Conservation (phyloP, 2,329 filamentous ascomycete species). For the Fusarium succisae region DNA sequence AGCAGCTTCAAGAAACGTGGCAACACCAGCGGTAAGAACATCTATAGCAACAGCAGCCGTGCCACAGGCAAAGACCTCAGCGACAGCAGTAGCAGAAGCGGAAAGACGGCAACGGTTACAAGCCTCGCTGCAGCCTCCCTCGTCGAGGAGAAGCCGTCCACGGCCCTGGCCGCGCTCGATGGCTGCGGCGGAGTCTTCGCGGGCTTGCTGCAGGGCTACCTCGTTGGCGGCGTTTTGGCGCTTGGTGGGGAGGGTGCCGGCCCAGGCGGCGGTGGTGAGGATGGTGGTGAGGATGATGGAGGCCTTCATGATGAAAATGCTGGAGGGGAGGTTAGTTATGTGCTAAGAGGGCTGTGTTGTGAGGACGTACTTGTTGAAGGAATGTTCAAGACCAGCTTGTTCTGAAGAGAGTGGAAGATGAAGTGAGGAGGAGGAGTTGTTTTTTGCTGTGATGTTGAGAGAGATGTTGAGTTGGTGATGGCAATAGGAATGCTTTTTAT, state of each 20-base stretch:
- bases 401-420: accelerated
- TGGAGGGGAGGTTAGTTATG: not conserved
- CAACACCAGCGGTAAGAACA: not conserved
- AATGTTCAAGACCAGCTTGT: not conserved
- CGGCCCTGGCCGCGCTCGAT: not conserved
- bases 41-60: not conserved
- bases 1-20: not conserved
- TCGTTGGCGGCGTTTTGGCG: not conserved
- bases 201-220: not conserved
- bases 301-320: not conserved
- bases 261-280: not conserved
- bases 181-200: not conserved
- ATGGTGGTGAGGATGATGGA: not conserved
- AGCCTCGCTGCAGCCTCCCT: not conserved
- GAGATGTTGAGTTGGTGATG: accelerated
- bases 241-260: not conserved
- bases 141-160: not conserved
- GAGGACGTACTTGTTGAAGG: accelerated
- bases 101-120: accelerated
- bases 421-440: accelerated
- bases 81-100: accelerated
- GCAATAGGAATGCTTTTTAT: not conserved
- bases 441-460: not conserved
- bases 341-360: accelerated
- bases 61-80: not conserved